A percentile compares a stretch with the other conserved stretches of the same genome.
Evolutionary conservation across 148 eudicot genomes (phyloP).

Genomic region (Agrostemma githago): DNA sequence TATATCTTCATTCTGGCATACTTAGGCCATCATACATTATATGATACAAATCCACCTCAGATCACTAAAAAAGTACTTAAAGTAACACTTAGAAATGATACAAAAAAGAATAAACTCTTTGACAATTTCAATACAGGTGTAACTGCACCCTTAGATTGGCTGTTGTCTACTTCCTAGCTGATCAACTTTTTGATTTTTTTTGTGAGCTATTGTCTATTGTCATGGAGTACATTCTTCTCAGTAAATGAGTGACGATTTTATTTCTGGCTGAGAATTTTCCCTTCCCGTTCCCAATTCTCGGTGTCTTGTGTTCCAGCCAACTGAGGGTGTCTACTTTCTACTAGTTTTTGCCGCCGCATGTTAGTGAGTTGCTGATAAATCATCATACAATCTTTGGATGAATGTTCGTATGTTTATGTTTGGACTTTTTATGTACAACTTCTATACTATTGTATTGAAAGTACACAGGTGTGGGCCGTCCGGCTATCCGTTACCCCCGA

Average conservation of each 20-base stretch:
- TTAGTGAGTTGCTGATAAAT: neutral
- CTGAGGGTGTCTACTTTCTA: neutral
- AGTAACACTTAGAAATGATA: too few species aligned
- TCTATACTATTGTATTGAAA: neutral
- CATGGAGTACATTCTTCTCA: neutral
- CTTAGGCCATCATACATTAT: too few species aligned
- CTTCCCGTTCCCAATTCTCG: too few species aligned
- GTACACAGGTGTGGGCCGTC: neutral
- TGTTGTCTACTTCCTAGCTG: too few species aligned
- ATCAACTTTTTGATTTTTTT: too few species aligned
- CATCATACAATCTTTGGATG: neutral
- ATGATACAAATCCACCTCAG: too few species aligned
- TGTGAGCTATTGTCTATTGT: too few species aligned
- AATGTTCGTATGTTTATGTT: neutral
- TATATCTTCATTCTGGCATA: too few species aligned
- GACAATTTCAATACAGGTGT: too few species aligned
- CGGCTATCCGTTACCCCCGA: neutral
- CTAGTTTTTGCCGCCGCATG: neutral
- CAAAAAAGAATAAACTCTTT: too few species aligned
- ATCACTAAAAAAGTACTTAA: too few species aligned
- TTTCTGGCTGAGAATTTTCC: neutral
- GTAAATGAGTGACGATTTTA: neutral
- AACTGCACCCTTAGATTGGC: too few species aligned
- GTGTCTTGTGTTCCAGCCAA: neutral
- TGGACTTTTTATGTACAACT: neutral